Base-by-base conservation (phyloP, 352 stramenopile genomes). In the Phytophthora cactorum region DNA sequence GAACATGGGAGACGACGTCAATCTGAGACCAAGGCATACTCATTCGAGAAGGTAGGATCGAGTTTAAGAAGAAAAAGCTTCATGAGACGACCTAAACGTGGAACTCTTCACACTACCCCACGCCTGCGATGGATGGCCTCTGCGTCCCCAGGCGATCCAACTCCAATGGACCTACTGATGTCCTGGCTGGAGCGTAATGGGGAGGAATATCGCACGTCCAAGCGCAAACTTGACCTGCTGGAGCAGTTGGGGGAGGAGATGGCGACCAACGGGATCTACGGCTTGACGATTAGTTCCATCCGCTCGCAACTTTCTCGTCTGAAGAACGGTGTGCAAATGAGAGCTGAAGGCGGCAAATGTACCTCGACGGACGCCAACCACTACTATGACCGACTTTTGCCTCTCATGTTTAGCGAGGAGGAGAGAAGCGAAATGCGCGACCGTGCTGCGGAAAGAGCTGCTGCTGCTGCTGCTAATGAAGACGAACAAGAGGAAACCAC, bases 351-450 rank as follows among this genome's bases (percentile, higher is more conserved):
- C 5, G 51, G 36, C 6, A 44, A 47, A 2, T 67, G 47, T 12
- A 28, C 25, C 2, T 53, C 17, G 14, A 50, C 32, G 15, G 64
- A 68, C 22, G 44, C 56, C 14, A 72, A 68, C 28, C 39, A 5
- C 15, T 68, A 68, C 36, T 72, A 55, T 28, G 64, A 72, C 27
- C 64, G 64, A 2, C 58, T 72, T 12, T 44, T 67, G 14, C 2
- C 11, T 27, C 10, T 51, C 6, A 32, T 72, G 34, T 68, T 72
- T 45, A 28, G 47, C 27, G 57, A 72, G 25, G 45, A 62, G 3
- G 58, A 72, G 29, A 52, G 51, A 28, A 31, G 14, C n/a, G 28
- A 44, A 5, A 72, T 72, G 57, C 56, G 51, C 22, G 34, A 66
- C 4, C 43, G 39, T 39, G 49, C 50, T 41, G 47, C 47, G 10